Percentiles rank a stretch among this genome's conserved stretches.
phyloP scores from a whole-genome alignment of 805 yeast genomes.

The Deakozyma indianensis region DNA sequence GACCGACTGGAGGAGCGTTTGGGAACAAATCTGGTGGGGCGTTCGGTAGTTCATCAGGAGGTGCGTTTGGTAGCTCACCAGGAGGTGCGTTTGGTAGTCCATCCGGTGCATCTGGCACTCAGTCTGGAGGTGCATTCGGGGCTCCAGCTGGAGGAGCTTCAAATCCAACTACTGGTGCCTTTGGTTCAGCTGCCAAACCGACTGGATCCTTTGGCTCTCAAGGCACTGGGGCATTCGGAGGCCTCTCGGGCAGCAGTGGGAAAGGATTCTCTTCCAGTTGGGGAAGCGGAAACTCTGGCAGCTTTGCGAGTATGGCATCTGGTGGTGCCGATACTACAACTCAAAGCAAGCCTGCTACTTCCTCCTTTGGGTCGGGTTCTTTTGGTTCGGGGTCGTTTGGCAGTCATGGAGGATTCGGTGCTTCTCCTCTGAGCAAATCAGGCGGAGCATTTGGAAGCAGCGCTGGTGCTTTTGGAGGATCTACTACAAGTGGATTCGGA shows the following conservation, averaged over 20 bases:
- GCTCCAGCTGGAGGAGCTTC: not conserved
- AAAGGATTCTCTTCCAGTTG: no score
- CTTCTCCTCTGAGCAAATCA: no score
- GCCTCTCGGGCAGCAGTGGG: no score
- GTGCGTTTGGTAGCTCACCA: not conserved
- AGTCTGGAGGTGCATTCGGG: not conserved
- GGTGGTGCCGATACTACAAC: no score
- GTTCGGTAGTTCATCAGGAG: not conserved
- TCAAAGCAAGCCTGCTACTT: no score
- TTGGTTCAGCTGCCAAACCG: not conserved
- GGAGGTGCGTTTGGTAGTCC: not conserved
- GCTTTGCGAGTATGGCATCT: no score
- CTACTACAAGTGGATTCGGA: not conserved
- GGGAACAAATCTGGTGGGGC: not conserved
- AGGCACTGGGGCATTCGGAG: not conserved
- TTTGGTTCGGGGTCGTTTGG: no score
- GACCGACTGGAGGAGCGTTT: not conserved
- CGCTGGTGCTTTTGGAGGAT: not conserved
- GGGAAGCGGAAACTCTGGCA: no score
- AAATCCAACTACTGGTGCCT: not conserved
- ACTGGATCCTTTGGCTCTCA: not conserved
- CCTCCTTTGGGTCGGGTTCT: no score
- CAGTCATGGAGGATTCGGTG: no score
- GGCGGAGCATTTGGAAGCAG: not conserved
- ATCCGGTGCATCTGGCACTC: not conserved